A percentile compares a stretch with the other conserved stretches of the same genome.
phyloP scores from a whole-genome alignment of 768 basidiomycete genomes.

The Podaxis carcinomalis region DNA sequence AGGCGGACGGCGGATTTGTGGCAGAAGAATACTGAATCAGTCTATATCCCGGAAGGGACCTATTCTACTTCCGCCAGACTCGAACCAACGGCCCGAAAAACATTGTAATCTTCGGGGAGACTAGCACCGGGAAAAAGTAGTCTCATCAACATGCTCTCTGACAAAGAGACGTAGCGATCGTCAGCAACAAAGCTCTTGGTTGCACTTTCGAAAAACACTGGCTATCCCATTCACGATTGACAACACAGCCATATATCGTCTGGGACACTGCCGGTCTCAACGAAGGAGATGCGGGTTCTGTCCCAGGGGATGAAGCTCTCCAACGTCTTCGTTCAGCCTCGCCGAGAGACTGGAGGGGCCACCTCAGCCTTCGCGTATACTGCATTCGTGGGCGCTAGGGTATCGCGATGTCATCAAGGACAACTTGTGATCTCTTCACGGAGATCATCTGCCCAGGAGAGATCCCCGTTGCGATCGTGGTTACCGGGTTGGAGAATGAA shows the following conservation, averaged over 20 bases:
- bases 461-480: conserved; percentile 10
- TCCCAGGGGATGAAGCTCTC: conserved; percentile 19
- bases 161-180: conserved; percentile 20
- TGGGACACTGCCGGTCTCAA: conserved; percentile 39
- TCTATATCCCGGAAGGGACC: too few species aligned
- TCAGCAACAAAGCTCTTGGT: conserved; percentile 27
- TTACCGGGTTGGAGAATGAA: conserved; percentile 12
- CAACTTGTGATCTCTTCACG: conserved; percentile 11
- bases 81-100: conserved; percentile 14
- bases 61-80: neutral
- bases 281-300: conserved; percentile 24
- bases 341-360: conserved; percentile 27
- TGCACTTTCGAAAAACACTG: conserved; percentile 29
- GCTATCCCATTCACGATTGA: conserved; percentile 24
- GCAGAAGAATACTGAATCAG: too few species aligned
- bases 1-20: too few species aligned
- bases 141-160: conserved; percentile 36
- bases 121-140: conserved; percentile 39
- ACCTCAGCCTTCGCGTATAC: conserved; percentile 36
- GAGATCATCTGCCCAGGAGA: conserved; percentile 2
- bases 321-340: conserved; percentile 22
- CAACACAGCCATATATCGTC: conserved; percentile 21
- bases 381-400: conserved; percentile 14
- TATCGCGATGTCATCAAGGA: conserved; percentile 9
- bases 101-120: conserved; percentile 38